Percentiles rank a stretch among this genome's conserved stretches.
These are phyloP conservation scores for Pleurostoma richardsiae DNA, from an alignment of 2,329 filamentous ascomycete species.

Conservation along the genomic window DNA sequence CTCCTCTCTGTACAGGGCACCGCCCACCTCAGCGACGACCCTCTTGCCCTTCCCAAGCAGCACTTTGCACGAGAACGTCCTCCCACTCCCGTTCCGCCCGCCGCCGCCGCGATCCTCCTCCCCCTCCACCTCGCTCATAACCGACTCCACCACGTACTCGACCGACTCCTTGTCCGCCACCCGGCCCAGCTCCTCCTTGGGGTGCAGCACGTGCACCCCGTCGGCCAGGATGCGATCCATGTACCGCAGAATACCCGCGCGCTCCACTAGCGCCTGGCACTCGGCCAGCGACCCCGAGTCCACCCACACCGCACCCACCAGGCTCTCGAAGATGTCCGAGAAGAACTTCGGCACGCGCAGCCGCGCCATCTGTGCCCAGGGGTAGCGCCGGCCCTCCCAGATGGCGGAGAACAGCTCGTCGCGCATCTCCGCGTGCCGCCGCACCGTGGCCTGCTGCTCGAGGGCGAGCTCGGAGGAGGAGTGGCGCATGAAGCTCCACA, in stretches of 20 bases:
- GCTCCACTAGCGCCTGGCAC: constrained; percentile 57
- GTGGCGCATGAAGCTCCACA: constrained; percentile 70
- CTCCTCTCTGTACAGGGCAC: constrained; percentile 44
- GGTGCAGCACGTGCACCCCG: constrained; percentile 52
- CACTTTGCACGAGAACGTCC: constrained; percentile 38
- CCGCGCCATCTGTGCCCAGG: constrained; percentile 68
- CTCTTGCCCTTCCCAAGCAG: constrained; percentile 41
- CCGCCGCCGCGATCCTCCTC: constrained; percentile 2
- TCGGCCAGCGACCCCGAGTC: constrained; percentile 62
- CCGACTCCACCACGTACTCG: constrained; percentile 39
- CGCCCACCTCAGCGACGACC: constrained; percentile 37
- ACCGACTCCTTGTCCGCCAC: constrained; percentile 48
- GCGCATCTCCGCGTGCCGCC: constrained; percentile 43
- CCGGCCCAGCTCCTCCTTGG: constrained; percentile 64
- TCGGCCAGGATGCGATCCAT: constrained; percentile 57
- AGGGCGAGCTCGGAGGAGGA: constrained; percentile 38
- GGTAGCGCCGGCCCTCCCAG: constrained; percentile 50
- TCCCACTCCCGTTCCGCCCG: no score
- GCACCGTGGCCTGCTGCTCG: constrained; percentile 35
- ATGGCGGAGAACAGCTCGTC: constrained; percentile 46
- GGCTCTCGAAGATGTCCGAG: constrained; percentile 76
- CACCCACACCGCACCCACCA: constrained; percentile 79
- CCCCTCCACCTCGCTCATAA: constrained; percentile 11
- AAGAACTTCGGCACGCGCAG: constrained; percentile 70
- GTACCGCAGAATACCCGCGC: constrained; percentile 60